These are phyloP conservation scores for Rhododendron kiyosumense DNA, from an alignment of 148 eudicot genomes.

Conservation along the genomic window DNA sequence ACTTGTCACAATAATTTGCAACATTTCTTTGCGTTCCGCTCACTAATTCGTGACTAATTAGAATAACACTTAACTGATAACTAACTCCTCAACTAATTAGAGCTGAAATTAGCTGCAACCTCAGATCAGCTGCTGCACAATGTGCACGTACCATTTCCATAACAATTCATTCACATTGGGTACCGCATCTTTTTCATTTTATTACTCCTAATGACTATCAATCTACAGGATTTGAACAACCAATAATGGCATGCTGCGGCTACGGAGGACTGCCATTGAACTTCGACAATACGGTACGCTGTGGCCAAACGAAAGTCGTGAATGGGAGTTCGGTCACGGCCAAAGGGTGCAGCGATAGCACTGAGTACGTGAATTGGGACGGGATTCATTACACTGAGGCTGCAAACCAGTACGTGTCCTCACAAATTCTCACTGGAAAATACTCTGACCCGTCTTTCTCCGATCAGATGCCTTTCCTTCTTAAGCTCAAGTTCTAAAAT, in stretches of 20 bases:
- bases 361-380: conserved; percentile 63
- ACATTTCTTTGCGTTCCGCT: too few relatives aligned
- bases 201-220: not conserved
- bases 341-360: conserved; percentile 54
- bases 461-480: conserved; percentile 52
- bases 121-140: not conserved
- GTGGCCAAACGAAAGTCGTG: conserved; percentile 65
- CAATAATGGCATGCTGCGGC: conserved; percentile 85
- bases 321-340: conserved; percentile 71
- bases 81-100: too few relatives aligned
- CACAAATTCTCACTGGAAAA: conserved; percentile 61
- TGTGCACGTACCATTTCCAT: not conserved
- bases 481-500: conserved; percentile 40
- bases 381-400: conserved; percentile 76
- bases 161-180: not conserved
- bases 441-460: conserved; percentile 62
- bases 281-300: conserved; percentile 50
- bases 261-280: conserved; percentile 85
- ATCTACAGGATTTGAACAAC: conserved; percentile 77
- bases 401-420: conserved; percentile 55
- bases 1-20: not conserved
- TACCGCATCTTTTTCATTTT: not conserved
- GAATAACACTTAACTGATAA: too few relatives aligned
- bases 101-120: too few relatives aligned
- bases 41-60: too few relatives aligned